These are phyloP conservation scores for Schwanniomyces sp. DNA, from an alignment of 805 yeast genomes.

Conservation along the genomic window DNA sequence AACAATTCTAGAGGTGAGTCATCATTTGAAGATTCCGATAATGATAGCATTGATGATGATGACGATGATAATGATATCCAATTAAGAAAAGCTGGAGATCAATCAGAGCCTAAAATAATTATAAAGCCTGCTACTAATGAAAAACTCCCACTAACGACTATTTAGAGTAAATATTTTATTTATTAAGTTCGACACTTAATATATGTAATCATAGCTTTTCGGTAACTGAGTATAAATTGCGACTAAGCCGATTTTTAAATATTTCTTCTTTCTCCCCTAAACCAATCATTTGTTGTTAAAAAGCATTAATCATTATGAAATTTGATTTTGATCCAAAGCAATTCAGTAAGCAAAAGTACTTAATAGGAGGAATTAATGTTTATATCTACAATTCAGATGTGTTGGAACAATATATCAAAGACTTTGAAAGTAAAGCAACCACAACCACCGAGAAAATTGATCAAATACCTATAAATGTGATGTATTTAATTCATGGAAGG, in stretches of 20 bases:
- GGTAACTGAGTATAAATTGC: too few relatives aligned
- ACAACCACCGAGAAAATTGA: conserved; percentile 4
- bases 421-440: conserved; percentile 8
- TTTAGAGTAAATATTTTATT: not conserved
- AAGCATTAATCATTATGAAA: conserved; percentile 8
- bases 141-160: too few relatives aligned
- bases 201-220: not conserved
- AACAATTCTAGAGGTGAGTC: not conserved
- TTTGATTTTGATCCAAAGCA: conserved; percentile 15
- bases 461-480: conserved; percentile 36
- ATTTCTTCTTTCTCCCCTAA: too few relatives aligned
- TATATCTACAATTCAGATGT: conserved; percentile 41
- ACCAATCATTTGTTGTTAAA: not conserved
- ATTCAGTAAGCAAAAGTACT: conserved; percentile 4
- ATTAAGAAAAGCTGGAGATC: not conserved
- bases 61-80: conserved; percentile 7
- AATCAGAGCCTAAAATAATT: conserved; percentile 15
- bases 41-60: conserved; percentile 10
- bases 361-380: conserved; percentile 48
- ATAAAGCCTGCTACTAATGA: conserved; percentile 11
- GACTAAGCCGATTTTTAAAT: too few relatives aligned
- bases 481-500: conserved; percentile 50
- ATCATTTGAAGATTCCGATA: conserved; percentile 8
- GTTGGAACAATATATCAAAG: conserved; percentile 24
- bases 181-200: not conserved